phyloP scores from a whole-genome alignment of 116 monocot genomes.

The Zostera marina region DNA sequence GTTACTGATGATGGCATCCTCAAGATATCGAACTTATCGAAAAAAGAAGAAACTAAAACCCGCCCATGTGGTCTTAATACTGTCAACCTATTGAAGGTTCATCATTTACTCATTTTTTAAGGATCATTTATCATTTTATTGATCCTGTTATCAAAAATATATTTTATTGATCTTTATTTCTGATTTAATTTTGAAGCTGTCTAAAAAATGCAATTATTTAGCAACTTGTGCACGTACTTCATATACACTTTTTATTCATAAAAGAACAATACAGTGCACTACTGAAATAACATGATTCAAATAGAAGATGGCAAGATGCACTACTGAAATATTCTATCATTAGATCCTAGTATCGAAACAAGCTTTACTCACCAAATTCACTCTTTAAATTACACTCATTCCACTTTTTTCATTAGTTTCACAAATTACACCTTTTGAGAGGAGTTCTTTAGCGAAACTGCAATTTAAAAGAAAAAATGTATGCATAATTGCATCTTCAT shows the following conservation, averaged over 20 bases:
- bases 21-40: conserved; percentile 54
- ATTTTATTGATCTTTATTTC: background rate
- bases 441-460: too few species aligned
- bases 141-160: too few species aligned
- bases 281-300: too few species aligned
- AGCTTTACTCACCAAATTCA: too few species aligned
- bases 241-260: background rate
- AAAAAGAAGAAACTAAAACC: conserved; percentile 63
- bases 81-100: conserved; percentile 82
- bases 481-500: too few species aligned
- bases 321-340: too few species aligned
- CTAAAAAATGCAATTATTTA: background rate
- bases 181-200: background rate
- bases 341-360: too few species aligned
- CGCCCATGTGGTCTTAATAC: conserved; percentile 97
- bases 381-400: too few species aligned
- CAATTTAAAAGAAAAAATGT: too few species aligned
- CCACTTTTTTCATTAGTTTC: too few species aligned
- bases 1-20: conserved; percentile 41
- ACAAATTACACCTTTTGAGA: too few species aligned
- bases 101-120: background rate
- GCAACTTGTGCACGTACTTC: background rate
- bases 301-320: too few species aligned
- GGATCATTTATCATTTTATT: background rate
- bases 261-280: background rate